Base-by-base conservation (phyloP, 805 yeast species). In the Kurtzmaniella fragi region DNA sequence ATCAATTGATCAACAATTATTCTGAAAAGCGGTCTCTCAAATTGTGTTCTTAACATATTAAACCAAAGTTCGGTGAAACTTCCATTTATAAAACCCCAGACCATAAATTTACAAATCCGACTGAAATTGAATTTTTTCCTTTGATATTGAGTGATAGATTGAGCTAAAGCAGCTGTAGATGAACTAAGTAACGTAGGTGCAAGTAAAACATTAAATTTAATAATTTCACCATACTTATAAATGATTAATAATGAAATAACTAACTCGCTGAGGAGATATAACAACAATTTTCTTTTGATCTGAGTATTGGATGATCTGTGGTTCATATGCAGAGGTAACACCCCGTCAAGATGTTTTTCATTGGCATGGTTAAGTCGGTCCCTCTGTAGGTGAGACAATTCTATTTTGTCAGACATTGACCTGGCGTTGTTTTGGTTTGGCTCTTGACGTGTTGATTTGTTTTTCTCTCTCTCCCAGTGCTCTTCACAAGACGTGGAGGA, bases 51-150 rank as follows among this genome's bases (percentile, higher is more conserved):
- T 31, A 80, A 54, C 17, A 70, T 43, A 33, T 73, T 74, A 28
- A 80, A 70, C 85, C 85, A 80, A 12, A 73, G 49, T 7, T 66
- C 69, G 3, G 80, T 73, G 36, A 78, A 54, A 13, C 68, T 49
- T 1, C 85, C 86, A 53, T 79, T 79, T 34, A 80, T 59, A 10
- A 67, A 55, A 13, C 87, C 87, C 84, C 84, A 80, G 2, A 71
- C 52, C 41, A 67, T 50, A 45, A 80, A 80, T 49, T 80, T 80
- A 39, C 62, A 44, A 36, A 50, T 54, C 28, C 59, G 52, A 40
- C 54, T 55, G 6, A 57, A 42, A 17, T 58, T 58, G 40, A 59
- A 56, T 42, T 63, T 67, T 28, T 48, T 53, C 41, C 57, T 63
- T 35, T 45, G 42, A 39, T 53, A 55, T 48, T 68, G 74, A 45